Base-by-base conservation (phyloP, 2,329 filamentous ascomycete genomes). In the Colletotrichum sojae region DNA sequence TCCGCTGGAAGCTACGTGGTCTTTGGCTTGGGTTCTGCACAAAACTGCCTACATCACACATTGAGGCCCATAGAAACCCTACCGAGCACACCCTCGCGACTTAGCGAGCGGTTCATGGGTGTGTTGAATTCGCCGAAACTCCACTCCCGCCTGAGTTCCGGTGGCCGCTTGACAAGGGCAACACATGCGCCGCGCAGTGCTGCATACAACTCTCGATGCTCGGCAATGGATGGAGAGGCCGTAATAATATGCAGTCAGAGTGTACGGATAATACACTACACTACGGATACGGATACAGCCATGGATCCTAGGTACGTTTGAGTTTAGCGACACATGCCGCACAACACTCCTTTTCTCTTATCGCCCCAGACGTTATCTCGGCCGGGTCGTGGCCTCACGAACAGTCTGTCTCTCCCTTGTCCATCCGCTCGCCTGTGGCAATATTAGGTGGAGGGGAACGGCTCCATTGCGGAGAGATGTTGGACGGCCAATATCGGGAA, bases 91-190 rank as follows among this genome's bases (percentile, higher is more conserved):
- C 45, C 61, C 55, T 59, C 25, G 39, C 36, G 25, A 46, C 27
- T 12, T 59, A 18, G 39, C 36, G 25, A 46, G 20, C n/a, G 9
- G 36, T 52, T 45, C 25, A 52, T 36, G 58, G 58, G 22, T 8
- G 9, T 36, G 12, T 16, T 52, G 58, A 57, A 67, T 22, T 63
- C 56, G 52, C 58, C 63, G 51, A 67, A 51, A 36, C 52, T 22
- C 63, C 63, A 62, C 57, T 48, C 6, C 43, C 43, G 57, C 13
- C 22, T 36, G 56, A 18, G 22, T 60, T 55, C 49, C n/a, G 56
- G 49, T 55, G 55, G 16, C 18, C 31, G 58, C 43, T 31, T 20
- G 22, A 31, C 49, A 61, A 20, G 55, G 63, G 55, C 27, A 48
- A 43, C 4, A 6, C 4, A 36, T 48, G 15, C 49, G 18, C 39